phyloP scores from a whole-genome alignment of 164 flowering plant genomes.

The Stephania cephalantha region DNA sequence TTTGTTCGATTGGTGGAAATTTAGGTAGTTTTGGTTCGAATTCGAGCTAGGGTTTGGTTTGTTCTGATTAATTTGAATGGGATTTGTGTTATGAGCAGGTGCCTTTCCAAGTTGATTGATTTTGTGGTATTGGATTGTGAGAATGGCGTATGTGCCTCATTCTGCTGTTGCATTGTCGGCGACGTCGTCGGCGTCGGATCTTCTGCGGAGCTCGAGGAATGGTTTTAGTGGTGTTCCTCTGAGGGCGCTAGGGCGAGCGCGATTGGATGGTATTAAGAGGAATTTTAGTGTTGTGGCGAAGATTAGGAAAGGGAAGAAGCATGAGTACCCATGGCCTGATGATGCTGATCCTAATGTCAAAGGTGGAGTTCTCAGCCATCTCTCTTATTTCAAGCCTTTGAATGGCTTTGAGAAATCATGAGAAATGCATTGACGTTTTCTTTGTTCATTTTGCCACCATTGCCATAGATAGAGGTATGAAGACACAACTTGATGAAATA shows the following conservation, averaged over 20 bases:
- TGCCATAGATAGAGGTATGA: no score
- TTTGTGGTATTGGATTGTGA: background rate
- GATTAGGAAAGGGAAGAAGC: constrained; percentile 67
- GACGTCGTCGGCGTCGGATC: constrained; percentile 55
- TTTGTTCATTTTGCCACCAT: no score
- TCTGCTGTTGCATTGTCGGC: constrained; percentile 32
- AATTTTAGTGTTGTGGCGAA: constrained; percentile 39
- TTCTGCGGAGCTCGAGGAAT: constrained; percentile 49
- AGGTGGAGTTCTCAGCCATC: constrained; percentile 62
- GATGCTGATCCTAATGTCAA: constrained; percentile 74
- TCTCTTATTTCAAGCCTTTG: constrained; percentile 82
- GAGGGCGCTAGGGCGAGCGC: constrained; percentile 30
- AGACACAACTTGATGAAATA: no score
- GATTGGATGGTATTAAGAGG: constrained; percentile 29
- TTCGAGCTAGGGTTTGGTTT: background rate
- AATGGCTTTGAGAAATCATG: no score
- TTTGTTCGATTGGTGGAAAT: background rate
- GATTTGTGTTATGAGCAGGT: background rate
- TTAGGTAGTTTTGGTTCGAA: background rate
- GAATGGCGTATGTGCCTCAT: constrained; percentile 51
- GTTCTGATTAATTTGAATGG: background rate
- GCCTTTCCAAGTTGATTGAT: background rate
- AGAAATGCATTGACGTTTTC: no score
- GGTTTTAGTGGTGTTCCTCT: constrained; percentile 41
- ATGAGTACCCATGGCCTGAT: constrained; percentile 75